Conservation (phyloP, 1,139 yeast genomes). For the Pichia sp. region DNA sequence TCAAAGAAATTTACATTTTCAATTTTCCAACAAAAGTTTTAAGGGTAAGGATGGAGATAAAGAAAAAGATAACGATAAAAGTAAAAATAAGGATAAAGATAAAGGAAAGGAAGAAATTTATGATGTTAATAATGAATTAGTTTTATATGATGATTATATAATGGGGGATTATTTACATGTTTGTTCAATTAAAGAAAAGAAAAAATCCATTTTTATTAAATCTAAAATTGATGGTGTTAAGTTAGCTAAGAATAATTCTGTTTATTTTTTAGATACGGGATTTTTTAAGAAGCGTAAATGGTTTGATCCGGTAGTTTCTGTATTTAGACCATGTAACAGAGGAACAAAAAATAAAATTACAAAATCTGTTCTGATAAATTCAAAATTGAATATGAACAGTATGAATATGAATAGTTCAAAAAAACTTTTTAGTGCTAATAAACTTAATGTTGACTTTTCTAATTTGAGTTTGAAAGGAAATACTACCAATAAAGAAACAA, state of each 20-base stretch:
- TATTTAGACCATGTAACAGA: slow-evolving; percentile 50
- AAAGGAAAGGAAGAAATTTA: background rate
- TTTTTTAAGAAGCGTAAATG: slow-evolving; percentile 16
- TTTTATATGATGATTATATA: slow-evolving; percentile 11
- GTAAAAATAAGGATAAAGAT: background rate
- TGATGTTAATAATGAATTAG: slow-evolving; percentile 6
- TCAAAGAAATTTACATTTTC: slow-evolving; percentile 2
- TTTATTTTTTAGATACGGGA: slow-evolving; percentile 29
- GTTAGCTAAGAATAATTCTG: slow-evolving; percentile 30
- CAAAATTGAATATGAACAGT: slow-evolving; percentile 16
- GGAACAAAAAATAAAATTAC: slow-evolving; percentile 39
- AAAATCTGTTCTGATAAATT: slow-evolving; percentile 23
- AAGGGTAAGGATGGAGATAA: background rate
- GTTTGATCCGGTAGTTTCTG: slow-evolving; percentile 37
- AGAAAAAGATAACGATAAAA: background rate
- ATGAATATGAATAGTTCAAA: slow-evolving; percentile 9
- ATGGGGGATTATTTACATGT: slow-evolving; percentile 17
- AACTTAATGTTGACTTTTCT: slow-evolving; percentile 13
- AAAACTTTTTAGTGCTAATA: slow-evolving; percentile 10
- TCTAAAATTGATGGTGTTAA: slow-evolving; percentile 27
- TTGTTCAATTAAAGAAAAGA: slow-evolving; percentile 20
- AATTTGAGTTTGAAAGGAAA: slow-evolving; percentile 3
- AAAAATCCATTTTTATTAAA: slow-evolving; percentile 20
- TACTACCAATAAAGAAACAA: background rate
- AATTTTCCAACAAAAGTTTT: background rate